These are phyloP conservation scores for Penicillium digitatum DNA, from an alignment of 2,329 filamentous ascomycete genomes.

Conservation along the genomic window DNA sequence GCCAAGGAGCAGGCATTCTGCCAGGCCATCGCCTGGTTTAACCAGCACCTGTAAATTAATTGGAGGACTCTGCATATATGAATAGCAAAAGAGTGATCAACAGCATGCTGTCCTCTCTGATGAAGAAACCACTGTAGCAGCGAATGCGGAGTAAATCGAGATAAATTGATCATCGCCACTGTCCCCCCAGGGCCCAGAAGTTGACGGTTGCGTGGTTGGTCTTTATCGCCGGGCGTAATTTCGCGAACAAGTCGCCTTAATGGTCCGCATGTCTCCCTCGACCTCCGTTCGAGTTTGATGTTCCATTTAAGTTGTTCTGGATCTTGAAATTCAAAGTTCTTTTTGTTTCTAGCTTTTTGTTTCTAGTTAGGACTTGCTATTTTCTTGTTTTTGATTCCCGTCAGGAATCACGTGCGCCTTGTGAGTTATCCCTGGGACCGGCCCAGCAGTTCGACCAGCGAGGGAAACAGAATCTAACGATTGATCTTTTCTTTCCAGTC, in stretches of 20 bases:
- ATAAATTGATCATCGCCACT: background rate
- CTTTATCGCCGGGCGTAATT: background rate
- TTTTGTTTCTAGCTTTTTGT: background rate
- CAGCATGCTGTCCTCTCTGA: background rate
- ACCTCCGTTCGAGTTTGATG: background rate
- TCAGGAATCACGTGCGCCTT: slow-evolving; percentile 15
- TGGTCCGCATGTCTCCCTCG: background rate
- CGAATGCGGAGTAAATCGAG: background rate
- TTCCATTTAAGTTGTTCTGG: background rate
- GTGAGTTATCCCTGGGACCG: slow-evolving; percentile 22
- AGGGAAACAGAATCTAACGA: slow-evolving; percentile 2
- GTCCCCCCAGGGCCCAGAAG: background rate
- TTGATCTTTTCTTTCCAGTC: slow-evolving; percentile 1
- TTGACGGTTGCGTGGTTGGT: slow-evolving; percentile 3
- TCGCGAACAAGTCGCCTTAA: slow-evolving; percentile 3
- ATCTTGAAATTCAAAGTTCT: background rate
- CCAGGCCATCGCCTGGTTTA: slow-evolving; percentile 75
- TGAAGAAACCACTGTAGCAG: background rate
- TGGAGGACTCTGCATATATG: background rate
- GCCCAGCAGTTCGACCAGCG: background rate
- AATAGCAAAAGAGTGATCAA: background rate
- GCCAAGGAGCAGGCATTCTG: slow-evolving; percentile 77
- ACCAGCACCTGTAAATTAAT: slow-evolving; percentile 51
- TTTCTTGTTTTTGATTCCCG: background rate
- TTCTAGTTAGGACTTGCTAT: background rate